A percentile compares a stretch with the other conserved stretches of the same genome.
Conservation (phyloP, 192 early-diverging fungal species). For the Backusella macrospora region DNA sequence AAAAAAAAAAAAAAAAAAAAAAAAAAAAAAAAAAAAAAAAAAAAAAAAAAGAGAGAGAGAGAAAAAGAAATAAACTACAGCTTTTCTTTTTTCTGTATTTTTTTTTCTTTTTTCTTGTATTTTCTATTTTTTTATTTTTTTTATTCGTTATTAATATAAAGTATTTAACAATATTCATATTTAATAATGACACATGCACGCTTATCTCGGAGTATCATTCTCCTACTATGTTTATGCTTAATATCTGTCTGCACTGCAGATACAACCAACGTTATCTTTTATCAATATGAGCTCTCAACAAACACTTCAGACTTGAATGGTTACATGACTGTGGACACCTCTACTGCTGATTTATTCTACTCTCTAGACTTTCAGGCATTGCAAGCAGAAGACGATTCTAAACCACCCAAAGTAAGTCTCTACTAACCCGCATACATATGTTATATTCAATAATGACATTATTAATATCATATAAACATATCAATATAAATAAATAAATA, state of each 20-base stretch:
- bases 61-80: no score
- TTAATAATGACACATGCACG: not conserved
- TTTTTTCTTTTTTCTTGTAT: no score
- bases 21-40: not conserved
- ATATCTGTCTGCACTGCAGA: not conserved
- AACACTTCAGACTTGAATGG: constrained; percentile 8
- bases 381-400: not conserved
- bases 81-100: no score
- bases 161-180: not conserved
- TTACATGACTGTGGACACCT: not conserved
- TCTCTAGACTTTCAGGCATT: constrained; percentile 24
- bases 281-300: not conserved
- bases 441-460: not conserved
- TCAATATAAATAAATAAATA: not conserved
- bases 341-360: not conserved
- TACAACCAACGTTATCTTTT: not conserved
- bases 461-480: not conserved
- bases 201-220: constrained; percentile 14
- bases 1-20: not conserved
- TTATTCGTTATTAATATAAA: no score
- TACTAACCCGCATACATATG: not conserved
- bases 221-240: constrained; percentile 10
- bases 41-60: no score
- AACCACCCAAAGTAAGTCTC: constrained; percentile 9
- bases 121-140: no score